Evolutionary conservation across 1,284 basidiomycete genomes (phyloP).

Genomic region (Volvariella surrecta): DNA sequence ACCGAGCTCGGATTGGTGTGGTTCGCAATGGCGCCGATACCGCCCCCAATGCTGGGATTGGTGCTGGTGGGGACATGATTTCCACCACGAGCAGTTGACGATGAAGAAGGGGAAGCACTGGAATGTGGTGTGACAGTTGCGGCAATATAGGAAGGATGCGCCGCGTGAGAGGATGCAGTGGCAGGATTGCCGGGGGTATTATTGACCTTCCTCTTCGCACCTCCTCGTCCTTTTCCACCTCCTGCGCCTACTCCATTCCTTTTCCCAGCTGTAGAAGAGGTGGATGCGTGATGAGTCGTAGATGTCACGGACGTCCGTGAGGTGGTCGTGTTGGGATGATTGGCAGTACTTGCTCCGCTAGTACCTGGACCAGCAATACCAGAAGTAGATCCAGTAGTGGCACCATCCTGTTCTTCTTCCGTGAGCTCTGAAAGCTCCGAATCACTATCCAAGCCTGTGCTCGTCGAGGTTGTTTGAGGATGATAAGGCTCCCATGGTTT

Average conservation of each 20-base stretch:
- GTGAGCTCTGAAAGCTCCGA: conserved; percentile 77
- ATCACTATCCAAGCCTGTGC: conserved; percentile 19
- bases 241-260: no score
- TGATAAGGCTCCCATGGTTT: no score
- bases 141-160: not conserved
- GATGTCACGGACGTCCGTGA: no score
- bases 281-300: no score
- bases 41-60: not conserved
- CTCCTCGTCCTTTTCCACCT: no score
- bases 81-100: no score
- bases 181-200: no score
- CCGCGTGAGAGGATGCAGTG: no score
- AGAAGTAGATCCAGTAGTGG: conserved; percentile 8
- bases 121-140: not conserved
- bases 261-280: no score
- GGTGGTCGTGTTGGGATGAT: no score
- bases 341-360: conserved; percentile 13
- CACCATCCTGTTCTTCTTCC: conserved; percentile 59
- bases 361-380: conserved; percentile 12
- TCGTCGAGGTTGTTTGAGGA: not conserved
- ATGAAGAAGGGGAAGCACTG: not conserved
- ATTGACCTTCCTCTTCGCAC: no score
- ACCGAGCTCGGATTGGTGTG: no score
- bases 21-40: not conserved
- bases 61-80: not conserved